Base-by-base conservation (phyloP, 2,329 filamentous ascomycete species). In the Monilinia polystroma region DNA sequence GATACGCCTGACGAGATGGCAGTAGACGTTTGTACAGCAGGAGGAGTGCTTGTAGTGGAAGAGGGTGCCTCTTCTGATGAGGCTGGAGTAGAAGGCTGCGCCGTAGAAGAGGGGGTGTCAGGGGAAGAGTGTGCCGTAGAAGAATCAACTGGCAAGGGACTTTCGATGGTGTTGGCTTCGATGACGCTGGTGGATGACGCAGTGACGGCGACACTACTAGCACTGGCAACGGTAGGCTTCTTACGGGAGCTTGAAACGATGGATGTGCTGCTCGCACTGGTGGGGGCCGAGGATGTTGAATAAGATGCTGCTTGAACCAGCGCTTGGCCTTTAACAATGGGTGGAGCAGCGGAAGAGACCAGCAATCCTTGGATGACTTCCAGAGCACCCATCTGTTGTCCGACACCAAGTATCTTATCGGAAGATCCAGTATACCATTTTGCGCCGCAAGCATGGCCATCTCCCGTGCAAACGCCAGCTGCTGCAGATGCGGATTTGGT, bases 331-430 rank as follows among this genome's bases (percentile, higher is more conserved):
- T 51, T 73, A 54, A n/a, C 35, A 23, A 45, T 29, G n/a, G 11
- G 58, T 20, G 53, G 64, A 59, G 52, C 70, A 64, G 81, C 78
- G 6, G 79, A 72, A 18, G 77, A 72, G 18, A 80, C 78, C 59
- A 90, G 77, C 3, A 88, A 78, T 3, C 85, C 85, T 74, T 89
- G 87, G 20, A 90, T 79, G 1, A 82, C 81, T 77, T 89, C 87
- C 60, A 90, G 80, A 1, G 86, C 87, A 66, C 82, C 84, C 85
- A 90, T 86, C 74, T 89, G 83, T 76, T 88, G 84, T 5, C 87
- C 87, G 7, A 89, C 79, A 2, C 86, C 86, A 0, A 79, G 75
- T 32, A 76, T 79, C 49, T 81, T 82, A 72, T 90, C 87, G 68
- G 81, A 87, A 1, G 80, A 82, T 51, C 81, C 82, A 0, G 80